Conservation (phyloP, 345 rosid species). For the Acer negundo region DNA sequence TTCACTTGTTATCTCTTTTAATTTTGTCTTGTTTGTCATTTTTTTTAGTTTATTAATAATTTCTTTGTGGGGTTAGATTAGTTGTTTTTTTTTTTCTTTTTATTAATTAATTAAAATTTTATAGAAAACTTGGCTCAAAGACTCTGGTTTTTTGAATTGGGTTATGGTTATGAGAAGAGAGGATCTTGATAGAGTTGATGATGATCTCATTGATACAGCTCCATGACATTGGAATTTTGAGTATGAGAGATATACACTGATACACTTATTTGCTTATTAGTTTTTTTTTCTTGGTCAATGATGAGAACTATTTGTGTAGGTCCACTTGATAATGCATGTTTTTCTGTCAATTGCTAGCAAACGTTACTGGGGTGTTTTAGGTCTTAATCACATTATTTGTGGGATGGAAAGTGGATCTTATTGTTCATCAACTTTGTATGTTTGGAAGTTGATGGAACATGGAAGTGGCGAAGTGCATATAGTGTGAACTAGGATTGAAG, state of each 20-base stretch:
- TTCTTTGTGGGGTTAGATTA: neutral
- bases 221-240: neutral
- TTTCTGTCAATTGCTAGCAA: constrained; percentile 1
- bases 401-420: constrained; percentile 20
- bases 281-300: constrained; percentile 28
- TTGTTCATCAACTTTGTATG: constrained; percentile 19
- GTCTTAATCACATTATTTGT: constrained; percentile 17
- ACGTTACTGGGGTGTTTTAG: constrained; percentile 10
- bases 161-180: neutral
- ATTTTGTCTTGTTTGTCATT: neutral
- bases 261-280: no score
- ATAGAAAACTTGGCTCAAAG: neutral
- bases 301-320: constrained; percentile 14
- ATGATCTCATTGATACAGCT: neutral
- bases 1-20: neutral
- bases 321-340: constrained; percentile 20
- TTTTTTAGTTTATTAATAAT: neutral
- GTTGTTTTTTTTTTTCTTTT: neutral
- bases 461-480: constrained; percentile 17
- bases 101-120: neutral
- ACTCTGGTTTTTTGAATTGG: constrained; percentile 12
- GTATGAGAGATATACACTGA: no score
- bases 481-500: constrained; percentile 14
- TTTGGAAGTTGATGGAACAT: constrained; percentile 25
- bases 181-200: constrained; percentile 2